These are phyloP conservation scores for Cyclocybe cylindracea DNA, from an alignment of 768 basidiomycete genomes.

Conservation along the genomic window DNA sequence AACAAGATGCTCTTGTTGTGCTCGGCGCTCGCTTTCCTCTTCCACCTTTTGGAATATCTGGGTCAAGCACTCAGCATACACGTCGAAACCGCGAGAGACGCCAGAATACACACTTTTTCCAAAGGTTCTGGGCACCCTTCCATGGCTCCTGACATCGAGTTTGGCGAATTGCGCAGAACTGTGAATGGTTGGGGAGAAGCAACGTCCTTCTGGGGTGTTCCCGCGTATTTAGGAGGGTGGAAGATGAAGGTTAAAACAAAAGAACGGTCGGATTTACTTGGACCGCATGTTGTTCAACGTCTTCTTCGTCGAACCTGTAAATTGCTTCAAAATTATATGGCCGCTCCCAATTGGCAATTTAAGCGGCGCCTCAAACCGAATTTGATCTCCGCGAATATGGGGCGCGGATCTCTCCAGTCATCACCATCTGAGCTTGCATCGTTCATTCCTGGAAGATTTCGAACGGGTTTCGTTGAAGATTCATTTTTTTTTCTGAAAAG, in stretches of 20 bases:
- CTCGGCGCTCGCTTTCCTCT: constrained; percentile 54
- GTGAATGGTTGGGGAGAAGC: not conserved
- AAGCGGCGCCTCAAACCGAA: too few species aligned
- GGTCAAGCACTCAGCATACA: not conserved
- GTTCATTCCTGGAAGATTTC: too few species aligned
- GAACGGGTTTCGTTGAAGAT: too few species aligned
- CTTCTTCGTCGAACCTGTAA: too few species aligned
- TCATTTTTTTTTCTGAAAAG: too few species aligned
- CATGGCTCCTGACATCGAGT: constrained; percentile 7
- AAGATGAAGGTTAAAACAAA: not conserved
- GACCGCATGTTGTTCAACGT: constrained; percentile 4
- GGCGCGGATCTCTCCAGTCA: too few species aligned
- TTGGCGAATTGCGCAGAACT: not conserved
- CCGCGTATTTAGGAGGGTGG: not conserved
- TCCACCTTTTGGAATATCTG: constrained; percentile 66
- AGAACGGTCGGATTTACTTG: not conserved
- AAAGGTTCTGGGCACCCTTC: constrained; percentile 29
- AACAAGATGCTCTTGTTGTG: constrained; percentile 30
- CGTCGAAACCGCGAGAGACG: not conserved
- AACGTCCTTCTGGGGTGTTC: not conserved
- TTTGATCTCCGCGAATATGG: too few species aligned
- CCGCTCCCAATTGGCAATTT: too few species aligned
- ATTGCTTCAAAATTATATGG: too few species aligned
- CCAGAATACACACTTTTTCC: constrained; percentile 26
- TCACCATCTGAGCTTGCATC: too few species aligned